Percentiles rank a stretch among this genome's conserved stretches.
Conservation (phyloP, 2,329 filamentous ascomycete genomes). For the Fusarium xylarioides region DNA sequence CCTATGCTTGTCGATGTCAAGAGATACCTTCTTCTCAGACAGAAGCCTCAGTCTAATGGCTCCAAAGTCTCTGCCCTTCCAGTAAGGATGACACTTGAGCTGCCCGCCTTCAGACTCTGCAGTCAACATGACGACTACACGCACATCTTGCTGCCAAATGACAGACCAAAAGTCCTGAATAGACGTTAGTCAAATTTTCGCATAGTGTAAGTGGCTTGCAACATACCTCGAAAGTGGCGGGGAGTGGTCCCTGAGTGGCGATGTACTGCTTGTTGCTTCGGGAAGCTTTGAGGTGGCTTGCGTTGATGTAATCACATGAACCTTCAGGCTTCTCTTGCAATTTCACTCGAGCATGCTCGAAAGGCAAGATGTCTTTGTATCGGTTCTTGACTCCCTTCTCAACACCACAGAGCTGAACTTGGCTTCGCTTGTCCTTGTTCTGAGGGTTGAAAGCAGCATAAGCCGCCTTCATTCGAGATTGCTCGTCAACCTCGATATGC, state of each 20-base stretch:
- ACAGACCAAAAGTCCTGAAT: slow-evolving; percentile 95
- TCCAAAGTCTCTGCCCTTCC: slow-evolving; percentile 83
- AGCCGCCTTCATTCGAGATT: slow-evolving; percentile 90
- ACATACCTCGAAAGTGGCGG: slow-evolving; percentile 86
- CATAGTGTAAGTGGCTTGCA: slow-evolving; percentile 43
- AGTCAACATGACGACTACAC: slow-evolving; percentile 95
- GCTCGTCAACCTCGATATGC: slow-evolving; percentile 82
- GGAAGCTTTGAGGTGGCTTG: slow-evolving; percentile 82
- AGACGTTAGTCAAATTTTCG: slow-evolving; percentile 39
- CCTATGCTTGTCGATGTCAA: slow-evolving; percentile 71
- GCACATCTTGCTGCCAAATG: slow-evolving; percentile 95
- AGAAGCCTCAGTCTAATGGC: slow-evolving; percentile 77
- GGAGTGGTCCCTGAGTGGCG: slow-evolving; percentile 91
- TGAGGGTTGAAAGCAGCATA: slow-evolving; percentile 61
- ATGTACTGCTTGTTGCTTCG: slow-evolving; percentile 93
- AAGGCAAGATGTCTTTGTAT: slow-evolving; percentile 98
- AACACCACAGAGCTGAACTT: slow-evolving; percentile 84
- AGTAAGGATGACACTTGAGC: slow-evolving; percentile 94
- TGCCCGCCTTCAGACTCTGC: slow-evolving; percentile 94
- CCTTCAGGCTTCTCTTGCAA: slow-evolving; percentile 73
- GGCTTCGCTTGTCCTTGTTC: slow-evolving; percentile 37
- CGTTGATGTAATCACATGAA: slow-evolving; percentile 94
- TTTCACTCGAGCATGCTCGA: slow-evolving; percentile 90
- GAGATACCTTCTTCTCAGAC: slow-evolving; percentile 82
- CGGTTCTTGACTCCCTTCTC: slow-evolving; percentile 96